Evolutionary conservation across 2,329 filamentous ascomycete species (phyloP).

Genomic region (Neobulgaria alba): DNA sequence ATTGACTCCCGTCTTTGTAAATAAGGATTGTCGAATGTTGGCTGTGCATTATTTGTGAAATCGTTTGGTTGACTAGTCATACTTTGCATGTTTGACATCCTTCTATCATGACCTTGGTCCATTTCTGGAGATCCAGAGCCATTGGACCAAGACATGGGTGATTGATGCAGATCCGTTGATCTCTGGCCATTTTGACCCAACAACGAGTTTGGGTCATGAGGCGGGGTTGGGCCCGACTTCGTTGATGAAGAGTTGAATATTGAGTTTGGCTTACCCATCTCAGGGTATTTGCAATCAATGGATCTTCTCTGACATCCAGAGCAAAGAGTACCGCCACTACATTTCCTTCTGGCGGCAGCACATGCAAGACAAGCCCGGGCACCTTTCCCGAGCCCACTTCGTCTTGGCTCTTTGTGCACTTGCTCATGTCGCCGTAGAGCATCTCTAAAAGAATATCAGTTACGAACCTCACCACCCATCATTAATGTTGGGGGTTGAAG

Average conservation of each 20-base stretch:
- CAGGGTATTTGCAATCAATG: conserved; percentile 16
- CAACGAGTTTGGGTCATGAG: not conserved
- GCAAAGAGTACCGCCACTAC: conserved; percentile 16
- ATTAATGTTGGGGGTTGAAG: too few relatives aligned
- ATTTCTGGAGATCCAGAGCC: conserved; percentile 3
- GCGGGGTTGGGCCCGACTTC: not conserved
- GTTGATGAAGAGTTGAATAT: not conserved
- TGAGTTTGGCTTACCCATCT: conserved; percentile 1
- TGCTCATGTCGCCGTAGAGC: conserved; percentile 21
- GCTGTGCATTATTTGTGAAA: too few relatives aligned
- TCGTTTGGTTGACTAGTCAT: not conserved
- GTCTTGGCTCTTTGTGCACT: conserved; percentile 16
- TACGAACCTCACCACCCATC: too few relatives aligned
- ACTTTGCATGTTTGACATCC: not conserved
- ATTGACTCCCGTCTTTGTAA: not conserved
- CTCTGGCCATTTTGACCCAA: not conserved
- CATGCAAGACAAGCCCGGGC: conserved; percentile 18
- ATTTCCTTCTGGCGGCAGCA: conserved; percentile 17
- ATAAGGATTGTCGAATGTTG: not conserved
- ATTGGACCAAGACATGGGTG: conserved; percentile 12
- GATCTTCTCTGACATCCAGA: conserved; percentile 14
- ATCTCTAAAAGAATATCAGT: conserved; percentile 9
- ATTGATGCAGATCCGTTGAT: conserved; percentile 1
- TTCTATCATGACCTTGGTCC: conserved; percentile 1
- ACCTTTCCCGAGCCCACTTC: conserved; percentile 15